Percentiles rank a stretch among this genome's conserved stretches.
phyloP scores from a whole-genome alignment of 352 stramenopile species.

The Globisporangium lucens region DNA sequence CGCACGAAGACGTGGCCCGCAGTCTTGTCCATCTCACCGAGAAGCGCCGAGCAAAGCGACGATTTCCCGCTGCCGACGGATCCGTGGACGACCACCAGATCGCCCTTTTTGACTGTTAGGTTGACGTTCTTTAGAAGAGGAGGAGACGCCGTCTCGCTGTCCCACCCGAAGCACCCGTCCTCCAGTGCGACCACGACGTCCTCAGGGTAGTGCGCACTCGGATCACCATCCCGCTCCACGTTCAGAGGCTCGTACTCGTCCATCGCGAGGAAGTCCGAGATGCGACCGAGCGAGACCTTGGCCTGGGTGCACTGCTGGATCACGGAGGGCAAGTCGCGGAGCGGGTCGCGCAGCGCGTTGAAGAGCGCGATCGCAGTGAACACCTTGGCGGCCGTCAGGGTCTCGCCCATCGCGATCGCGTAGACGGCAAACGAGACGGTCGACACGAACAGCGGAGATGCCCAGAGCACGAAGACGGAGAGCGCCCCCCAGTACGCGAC shows the following conservation, averaged over 20 bases:
- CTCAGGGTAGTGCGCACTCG: background rate
- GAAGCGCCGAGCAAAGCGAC: background rate
- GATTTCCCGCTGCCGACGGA: background rate
- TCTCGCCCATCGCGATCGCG: constrained; percentile 26
- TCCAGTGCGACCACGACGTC: background rate
- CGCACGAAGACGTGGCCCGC: background rate
- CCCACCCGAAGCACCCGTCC: background rate
- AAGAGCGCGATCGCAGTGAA: background rate
- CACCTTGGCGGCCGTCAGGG: constrained; percentile 23
- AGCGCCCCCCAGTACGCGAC: constrained; percentile 49
- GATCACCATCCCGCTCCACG: background rate
- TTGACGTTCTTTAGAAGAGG: background rate
- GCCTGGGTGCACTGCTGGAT: background rate
- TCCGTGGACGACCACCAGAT: background rate
- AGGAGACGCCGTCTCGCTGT: background rate
- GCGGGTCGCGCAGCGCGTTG: background rate
- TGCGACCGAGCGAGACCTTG: background rate
- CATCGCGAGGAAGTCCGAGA: background rate
- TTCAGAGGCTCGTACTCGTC: background rate
- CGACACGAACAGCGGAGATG: constrained; percentile 23
- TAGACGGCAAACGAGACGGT: constrained; percentile 37
- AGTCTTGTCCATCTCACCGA: background rate
- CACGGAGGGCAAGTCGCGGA: background rate
- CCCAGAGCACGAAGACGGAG: constrained; percentile 45
- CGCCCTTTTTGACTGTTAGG: background rate